Evolutionary conservation across 768 basidiomycete genomes (phyloP).

Genomic region (Vararia minispora): DNA sequence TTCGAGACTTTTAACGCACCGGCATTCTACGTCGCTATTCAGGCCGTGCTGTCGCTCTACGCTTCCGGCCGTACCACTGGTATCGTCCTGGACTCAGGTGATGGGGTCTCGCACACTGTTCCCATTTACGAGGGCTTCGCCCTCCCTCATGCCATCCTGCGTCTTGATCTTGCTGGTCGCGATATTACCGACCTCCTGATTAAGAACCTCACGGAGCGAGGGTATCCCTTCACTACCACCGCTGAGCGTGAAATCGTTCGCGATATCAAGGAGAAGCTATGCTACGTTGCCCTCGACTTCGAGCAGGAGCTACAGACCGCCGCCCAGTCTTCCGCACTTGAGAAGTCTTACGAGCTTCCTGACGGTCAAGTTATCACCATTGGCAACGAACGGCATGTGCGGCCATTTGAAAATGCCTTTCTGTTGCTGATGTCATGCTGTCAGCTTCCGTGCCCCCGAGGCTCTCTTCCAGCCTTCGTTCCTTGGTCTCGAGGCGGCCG

Average conservation of each 20-base stretch:
- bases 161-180: constrained; percentile 85
- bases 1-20: constrained; percentile 67
- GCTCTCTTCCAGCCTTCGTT: constrained; percentile 47
- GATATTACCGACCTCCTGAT: constrained; percentile 77
- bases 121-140: constrained; percentile 93
- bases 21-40: constrained; percentile 61
- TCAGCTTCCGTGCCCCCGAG: constrained; percentile 42
- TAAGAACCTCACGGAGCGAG: constrained; percentile 81
- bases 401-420: neutral
- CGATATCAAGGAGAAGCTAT: constrained; percentile 89
- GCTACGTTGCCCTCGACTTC: constrained; percentile 89
- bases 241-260: constrained; percentile 88
- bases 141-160: constrained; percentile 83
- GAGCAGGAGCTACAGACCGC: constrained; percentile 88
- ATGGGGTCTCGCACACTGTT: constrained; percentile 91
- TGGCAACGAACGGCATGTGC: constrained; percentile 43
- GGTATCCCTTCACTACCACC: constrained; percentile 86
- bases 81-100: constrained; percentile 90
- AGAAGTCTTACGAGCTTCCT: constrained; percentile 89
- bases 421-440: neutral
- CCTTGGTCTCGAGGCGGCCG: constrained; percentile 62
- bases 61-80: constrained; percentile 89
- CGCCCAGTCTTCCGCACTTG: constrained; percentile 74
- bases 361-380: constrained; percentile 87
- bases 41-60: constrained; percentile 66